Evolutionary conservation across 1,139 yeast species (phyloP), one percentile per base, ranked within the genome.

Genomic region (Arxiozyma slooffiae): DNA sequence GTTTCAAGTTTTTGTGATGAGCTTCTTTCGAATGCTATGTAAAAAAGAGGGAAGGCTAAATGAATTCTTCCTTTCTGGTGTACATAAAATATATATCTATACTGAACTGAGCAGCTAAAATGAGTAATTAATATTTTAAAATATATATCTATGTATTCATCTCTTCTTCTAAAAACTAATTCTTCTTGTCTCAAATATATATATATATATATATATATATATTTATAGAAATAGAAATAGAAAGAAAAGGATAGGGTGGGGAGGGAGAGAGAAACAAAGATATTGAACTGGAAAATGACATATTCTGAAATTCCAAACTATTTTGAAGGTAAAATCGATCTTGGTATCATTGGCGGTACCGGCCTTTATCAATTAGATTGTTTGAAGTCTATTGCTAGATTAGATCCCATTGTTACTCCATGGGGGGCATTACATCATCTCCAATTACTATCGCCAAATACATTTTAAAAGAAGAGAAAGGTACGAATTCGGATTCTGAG

Each of bases 401-500:
- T 89, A 48, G 80, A 86, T 4, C 79, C 86, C 7, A 70, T 88
- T 50, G 77, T 83, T 20, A 92, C 98, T 9, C 99, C 99, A 23
- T 92, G 98, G 97, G 99, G 98, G 7, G 78, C n/a, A n/a, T 77
- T 60, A 96, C 99, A 22, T 89, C 97, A 6, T 85, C 95, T 16
- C 90, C 97, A 49, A 86, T 92, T 63, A 90, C 97, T 49, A 82
- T 92, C 56, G 84, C 95, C 30, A 80, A 77, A 57, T 59, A 63
- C 38, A 67, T 75, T 48, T 96, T 96, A 0, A 52, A 45, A 7
- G 26, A 42, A n/a, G 17, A 45, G 7, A 37, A 17, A n/a, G 14
- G 21, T 20, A 26, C 44, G 14, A 30, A 30, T 11, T 30, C 36
- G 11, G 36, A 30, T 30, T 30, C 36, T 30, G n/a, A 30, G 45